Percentiles rank a stretch among this genome's conserved stretches.
Evolutionary conservation across 805 yeast genomes (phyloP).

Genomic region (Torulaspora maleeae): DNA sequence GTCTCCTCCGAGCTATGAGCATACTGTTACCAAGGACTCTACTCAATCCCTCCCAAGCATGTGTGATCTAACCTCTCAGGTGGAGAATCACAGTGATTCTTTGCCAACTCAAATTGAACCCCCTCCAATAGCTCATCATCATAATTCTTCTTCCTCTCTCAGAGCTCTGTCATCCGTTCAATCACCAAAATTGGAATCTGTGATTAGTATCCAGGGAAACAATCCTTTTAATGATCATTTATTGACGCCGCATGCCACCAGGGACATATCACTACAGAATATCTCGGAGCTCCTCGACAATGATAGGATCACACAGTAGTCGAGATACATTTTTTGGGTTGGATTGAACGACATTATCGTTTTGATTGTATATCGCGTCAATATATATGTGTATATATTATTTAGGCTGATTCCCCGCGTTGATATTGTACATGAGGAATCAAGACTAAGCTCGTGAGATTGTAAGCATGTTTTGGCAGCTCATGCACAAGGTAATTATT

Average conservation of each 20-base stretch:
- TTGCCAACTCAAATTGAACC: conserved; percentile 18
- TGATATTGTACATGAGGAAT: neutral
- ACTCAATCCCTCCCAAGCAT: conserved; percentile 2
- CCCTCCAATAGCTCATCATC: conserved; percentile 30
- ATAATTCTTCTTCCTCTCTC: conserved; percentile 10
- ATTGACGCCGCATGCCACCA: conserved; percentile 34
- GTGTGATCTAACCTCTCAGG: conserved; percentile 1
- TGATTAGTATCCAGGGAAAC: conserved; percentile 34
- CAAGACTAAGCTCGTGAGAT: neutral
- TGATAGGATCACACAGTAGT: conserved; percentile 34
- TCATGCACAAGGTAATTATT: neutral
- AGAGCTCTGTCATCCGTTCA: conserved; percentile 19
- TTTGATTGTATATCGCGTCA: neutral
- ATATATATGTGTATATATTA: neutral
- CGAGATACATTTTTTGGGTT: neutral
- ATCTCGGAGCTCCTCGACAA: conserved; percentile 30
- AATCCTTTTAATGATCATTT: conserved; percentile 23
- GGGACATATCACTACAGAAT: conserved; percentile 22
- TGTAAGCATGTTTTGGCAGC: neutral
- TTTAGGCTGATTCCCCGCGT: neutral
- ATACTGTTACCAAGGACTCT: conserved; percentile 12
- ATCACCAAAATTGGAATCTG: conserved; percentile 26
- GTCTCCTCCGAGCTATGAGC: conserved; percentile 79
- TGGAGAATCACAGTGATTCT: conserved; percentile 5
- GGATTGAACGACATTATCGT: neutral